phyloP scores from a whole-genome alignment of 2,329 filamentous ascomycete genomes.

The Zasmidium cellare region DNA sequence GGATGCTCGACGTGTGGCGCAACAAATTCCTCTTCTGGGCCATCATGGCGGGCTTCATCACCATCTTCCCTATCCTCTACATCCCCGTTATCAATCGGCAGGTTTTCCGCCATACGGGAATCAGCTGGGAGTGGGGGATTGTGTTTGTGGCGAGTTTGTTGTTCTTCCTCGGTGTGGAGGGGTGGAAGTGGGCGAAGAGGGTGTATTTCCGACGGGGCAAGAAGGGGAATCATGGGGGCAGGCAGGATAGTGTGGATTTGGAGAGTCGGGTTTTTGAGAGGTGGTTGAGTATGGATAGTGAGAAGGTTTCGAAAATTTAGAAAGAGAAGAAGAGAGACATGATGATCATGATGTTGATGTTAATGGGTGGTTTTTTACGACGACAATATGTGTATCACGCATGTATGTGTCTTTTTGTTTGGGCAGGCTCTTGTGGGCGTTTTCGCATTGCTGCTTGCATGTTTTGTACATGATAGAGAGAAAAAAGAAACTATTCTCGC shows the following conservation, averaged over 20 bases:
- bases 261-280: conserved; percentile 27
- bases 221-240: conserved; percentile 10
- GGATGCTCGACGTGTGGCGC: conserved; percentile 67
- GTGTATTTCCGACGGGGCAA: conserved; percentile 23
- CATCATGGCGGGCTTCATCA: conserved; percentile 45
- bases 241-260: conserved; percentile 15
- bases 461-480: too few species aligned
- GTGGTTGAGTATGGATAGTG: conserved; percentile 21
- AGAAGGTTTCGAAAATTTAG: conserved; percentile 13
- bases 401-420: too few species aligned
- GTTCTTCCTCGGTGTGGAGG: conserved; percentile 65
- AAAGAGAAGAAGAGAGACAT: too few species aligned
- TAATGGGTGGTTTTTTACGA: too few species aligned
- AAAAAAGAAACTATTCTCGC: too few species aligned
- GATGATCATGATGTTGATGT: too few species aligned
- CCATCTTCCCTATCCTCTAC: conserved; percentile 55
- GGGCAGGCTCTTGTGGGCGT: too few species aligned
- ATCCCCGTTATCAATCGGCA: conserved; percentile 66
- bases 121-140: conserved; percentile 70
- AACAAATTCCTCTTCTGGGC: conserved; percentile 64
- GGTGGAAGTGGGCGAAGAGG: conserved; percentile 68
- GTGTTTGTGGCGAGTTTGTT: conserved; percentile 56
- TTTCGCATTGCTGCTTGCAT: too few species aligned
- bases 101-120: conserved; percentile 67
- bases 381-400: too few species aligned